Base-by-base conservation (phyloP, 2,329 filamentous ascomycete genomes). In the Teratosphaeria gauchensis region DNA sequence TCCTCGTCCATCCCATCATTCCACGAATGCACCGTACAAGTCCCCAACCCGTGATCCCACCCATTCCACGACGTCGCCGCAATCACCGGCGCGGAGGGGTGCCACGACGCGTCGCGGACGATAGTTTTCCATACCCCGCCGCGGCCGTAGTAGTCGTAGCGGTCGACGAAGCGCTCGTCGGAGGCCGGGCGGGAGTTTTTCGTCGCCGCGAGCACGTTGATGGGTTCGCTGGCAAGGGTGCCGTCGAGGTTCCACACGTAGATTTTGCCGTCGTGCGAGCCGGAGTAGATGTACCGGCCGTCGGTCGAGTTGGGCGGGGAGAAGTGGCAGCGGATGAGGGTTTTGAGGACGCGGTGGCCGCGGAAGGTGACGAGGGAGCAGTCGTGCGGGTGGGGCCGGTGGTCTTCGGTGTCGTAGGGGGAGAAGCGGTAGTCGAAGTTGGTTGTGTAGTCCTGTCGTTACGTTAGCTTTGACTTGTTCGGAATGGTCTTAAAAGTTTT, bases 161-260 rank as follows among this genome's bases (percentile, higher is more conserved):
- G 76, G 55, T 83, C 81, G 31, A 79, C 79, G 46, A 77, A 76
- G 2, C 79, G 72, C 31, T 83, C 81, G 19, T 77, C 74, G 58
- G 78, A 76, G 12, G 78, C 75, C 0, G 84, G 82, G 46, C 86
- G 77, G 9, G 83, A 82, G 63, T 84, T 80, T 60, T 78, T 77
- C 0, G 90, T 95, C 1, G 88, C 85, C 61, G 80, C 76, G 51
- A 83, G 81, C 6, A 96, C 92, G 70, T 97, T 85, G 53, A 99
- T 86, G 2, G 68, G 63, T 51, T 82, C 84, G 4, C 82, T 84
- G 0, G 89, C 90, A 11, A 89, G 69, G 0, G 91, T 96, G 33
- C 90, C 92, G 70, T 99, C 92, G 74, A 97, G 77, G 70, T 97
- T 97, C 82, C 89, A 99, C 51, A 97, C 83, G 66, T 91, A 92